Evolutionary conservation across 2,329 filamentous ascomycete genomes (phyloP), one percentile per base, ranked within the genome.

Genomic region (Fusarium setosum): DNA sequence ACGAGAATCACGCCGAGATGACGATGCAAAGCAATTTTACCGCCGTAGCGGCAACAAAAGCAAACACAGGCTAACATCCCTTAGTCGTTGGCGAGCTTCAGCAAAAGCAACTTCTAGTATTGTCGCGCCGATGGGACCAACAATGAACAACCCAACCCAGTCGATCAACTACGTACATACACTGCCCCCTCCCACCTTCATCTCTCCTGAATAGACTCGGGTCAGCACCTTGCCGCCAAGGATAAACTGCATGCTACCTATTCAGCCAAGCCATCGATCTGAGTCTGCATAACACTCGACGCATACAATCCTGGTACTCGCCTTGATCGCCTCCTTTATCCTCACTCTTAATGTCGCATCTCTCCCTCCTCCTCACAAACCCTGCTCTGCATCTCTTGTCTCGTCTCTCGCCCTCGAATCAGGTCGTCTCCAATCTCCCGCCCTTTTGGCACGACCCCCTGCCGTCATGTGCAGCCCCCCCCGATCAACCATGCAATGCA

Each of bases 1-100:
- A 57, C 38, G 23, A 38, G 8, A 32, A 38, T 38, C 41, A 35
- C 20, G 24, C 47, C 38, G 52, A 63, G 18, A 63, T 51, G 59
- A 63, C 42, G 44, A 61, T 51, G 48, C 54, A 54, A 67, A 67
- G 63, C 63, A 66, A 65, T 34, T 42, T 62, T 47, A 12, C 34
- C 17, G 34, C 29, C 21, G 40, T 24, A 54, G 26, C 44, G 20
- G 53, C 40, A 44, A 38, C 42, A 63, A 37, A 53, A 59, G 42
- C 32, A 63, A 47, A 44, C 15, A 11, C 49, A 35, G 18, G 20
- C 24, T n/a, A 31, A 23, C 31, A 52, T 44, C 24, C n/a, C n/a
- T n/a, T 23, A 40, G 12, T 40, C 20, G 11, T 41, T 51, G 48
- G 10, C 24, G 20, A 38, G 31, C 32, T n/a, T 7, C 24, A 15